Evolutionary conservation across 306 rosid species (phyloP), one percentile per base, ranked within the genome.

Genomic region (Quercus ilex): DNA sequence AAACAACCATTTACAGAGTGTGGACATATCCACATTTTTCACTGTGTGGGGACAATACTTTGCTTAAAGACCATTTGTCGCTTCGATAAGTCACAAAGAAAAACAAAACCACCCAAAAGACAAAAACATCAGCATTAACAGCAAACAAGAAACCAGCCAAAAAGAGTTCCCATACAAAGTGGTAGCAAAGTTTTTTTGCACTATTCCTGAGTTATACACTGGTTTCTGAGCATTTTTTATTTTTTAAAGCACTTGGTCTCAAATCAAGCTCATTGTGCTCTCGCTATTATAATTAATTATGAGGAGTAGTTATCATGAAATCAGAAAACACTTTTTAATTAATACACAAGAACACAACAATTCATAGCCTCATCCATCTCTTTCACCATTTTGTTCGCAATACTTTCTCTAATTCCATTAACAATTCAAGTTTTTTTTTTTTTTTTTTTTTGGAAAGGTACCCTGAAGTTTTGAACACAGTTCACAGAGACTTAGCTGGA

Each of bases 321-420:
- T 62, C 74, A 56, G 77, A 64, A 76, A 79, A 72, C 53, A 46
- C 77, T 49, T 80, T 62, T 55, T 65, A 79, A 80, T 74, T 31
- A 62, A 62, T 71, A 73, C 55, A 84, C 71, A 70, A 69, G 82
- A 84, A 17, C 77, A 87, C 46, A 41, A 41, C 46, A 2, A 41
- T 41, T 41, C 46, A 41, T 41, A 41, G 11, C 46, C 82, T 84
- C 81, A 78, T 71, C 89, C 52, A 82, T 89, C 90, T 82, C 76
- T 92, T 78, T 92, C 90, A 87, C 56, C 25, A 78, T 70, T 82
- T 75, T 75, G 86, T 77, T 74, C 38, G 73, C 83, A 71, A 60
- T 58, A 73, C 20, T 69, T 67, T 49, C 19, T 31, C 77, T 72
- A 41, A 41, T 77, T 75, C 78, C 75, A 75, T 72, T 83, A 71